Base-by-base conservation (phyloP, 1,284 basidiomycete genomes). In the Xerocomus nothofagi region DNA sequence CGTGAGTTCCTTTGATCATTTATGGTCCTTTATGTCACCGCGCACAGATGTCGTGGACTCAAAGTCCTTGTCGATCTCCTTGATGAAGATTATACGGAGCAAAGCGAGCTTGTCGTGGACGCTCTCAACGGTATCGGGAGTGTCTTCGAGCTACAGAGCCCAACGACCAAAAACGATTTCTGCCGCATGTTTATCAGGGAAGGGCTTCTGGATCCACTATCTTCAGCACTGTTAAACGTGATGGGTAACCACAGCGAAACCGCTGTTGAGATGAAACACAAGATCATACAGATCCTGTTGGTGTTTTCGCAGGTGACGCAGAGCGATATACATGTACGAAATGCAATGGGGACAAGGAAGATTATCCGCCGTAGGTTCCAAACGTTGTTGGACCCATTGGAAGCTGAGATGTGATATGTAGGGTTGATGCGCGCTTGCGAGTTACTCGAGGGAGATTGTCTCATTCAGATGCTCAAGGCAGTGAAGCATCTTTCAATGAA, bases 181-280 rank as follows among this genome's bases (percentile, higher is more conserved):
- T 98, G 95, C 66, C 84, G 96, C 15, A 97, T 98, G 91, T 95
- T 98, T 71, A 93, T 97, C 27, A 82, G 93, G 21, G 96, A 98
- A 70, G 95, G 95, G 15, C 76, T 98, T 6, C 76, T 98, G 31
- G 95, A 98, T 58, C 96, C 96, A 0, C 73, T 99, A 2, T 93
- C 94, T 0, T 86, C 88, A 0, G 94, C 95, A 0, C 71, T 99
- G 33, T 74, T 96, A 46, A 90, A 91, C 58, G 90, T 98, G 47
- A 89, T 95, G 76, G 80, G 82, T 4, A 88, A 82, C 56, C 80
- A 82, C 17, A 85, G 84, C 45, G 77, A 82, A 14, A 71, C 81
- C 3, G 82, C 84, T 3, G 76, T 81, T 4, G 86, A 89, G 49
- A 91, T 88, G 72, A 93, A 91, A 70, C 78, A 79, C 70, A 90